Evolutionary conservation across 2,329 filamentous ascomycete genomes (phyloP), one percentile per base, ranked within the genome.

Genomic region (Elsinoe arachidis): DNA sequence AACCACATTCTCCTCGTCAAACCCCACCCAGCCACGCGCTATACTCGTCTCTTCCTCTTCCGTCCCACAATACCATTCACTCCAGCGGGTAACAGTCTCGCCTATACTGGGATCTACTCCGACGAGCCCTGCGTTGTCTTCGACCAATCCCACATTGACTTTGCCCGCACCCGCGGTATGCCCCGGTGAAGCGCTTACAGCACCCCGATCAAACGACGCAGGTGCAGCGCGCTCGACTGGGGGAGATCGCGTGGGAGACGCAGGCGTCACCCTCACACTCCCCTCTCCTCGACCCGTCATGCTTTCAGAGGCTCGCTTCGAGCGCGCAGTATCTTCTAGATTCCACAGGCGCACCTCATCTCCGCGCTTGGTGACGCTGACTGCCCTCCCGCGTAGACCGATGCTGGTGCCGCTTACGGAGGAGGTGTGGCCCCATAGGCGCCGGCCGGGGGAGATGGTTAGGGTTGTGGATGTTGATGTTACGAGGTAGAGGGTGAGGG

Each of bases 1-100:
- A 60, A 95, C 85, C n/a, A 96, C 87, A 73, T 90, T 90, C 70
- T 95, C 88, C 43, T 95, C 89, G 66, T 96, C 90, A 65, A 96
- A 96, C 0, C 88, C 89, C 7, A 96, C 83, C 82, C 87, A 92
- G 54, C 79, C 78, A 60, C 77, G 71, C 38, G 74, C 78, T 4
- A 77, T 68, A 3, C 56, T 58, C 5, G 47, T 58, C n/a, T 61
- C 41, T 46, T 76, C 72, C 39, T 69, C 68, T 17, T 53, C 49
- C 6, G 49, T 53, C 14, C 49, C 49, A 12, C 49, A 34, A 21
- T 53, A 53, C 49, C 49, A 53, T 10, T 53, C 49, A 21, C 49
- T 53, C 33, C 33, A 53, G 17, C 34, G 11, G 2, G 34, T 21
- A 1, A 53, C 49, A 6, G 49, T 53, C 49, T 53, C 49, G 17